These are phyloP conservation scores for Kwoniella sp. DNA, from an alignment of 768 basidiomycete species.

Conservation along the genomic window DNA sequence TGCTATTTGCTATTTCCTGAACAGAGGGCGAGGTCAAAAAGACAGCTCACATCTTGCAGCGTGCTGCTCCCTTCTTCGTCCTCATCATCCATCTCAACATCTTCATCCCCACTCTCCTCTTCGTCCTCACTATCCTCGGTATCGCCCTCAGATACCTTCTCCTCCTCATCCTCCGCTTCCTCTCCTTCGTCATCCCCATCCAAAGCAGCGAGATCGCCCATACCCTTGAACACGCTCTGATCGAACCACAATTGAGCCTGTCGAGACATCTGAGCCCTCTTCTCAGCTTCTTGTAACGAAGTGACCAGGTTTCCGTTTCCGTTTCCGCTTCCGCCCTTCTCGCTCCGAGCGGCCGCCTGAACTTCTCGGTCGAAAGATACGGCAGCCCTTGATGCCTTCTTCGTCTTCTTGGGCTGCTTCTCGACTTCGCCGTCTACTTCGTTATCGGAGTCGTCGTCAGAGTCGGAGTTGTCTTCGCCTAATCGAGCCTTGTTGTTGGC, in stretches of 20 bases:
- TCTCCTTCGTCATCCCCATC: constrained; percentile 59
- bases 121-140: constrained; percentile 47
- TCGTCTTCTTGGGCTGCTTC: constrained; percentile 39
- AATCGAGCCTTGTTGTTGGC: constrained; percentile 45
- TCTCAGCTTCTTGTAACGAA: constrained; percentile 57
- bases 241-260: constrained; percentile 90
- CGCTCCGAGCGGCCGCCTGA: constrained; percentile 9
- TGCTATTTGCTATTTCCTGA: background rate
- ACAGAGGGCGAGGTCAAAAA: background rate
- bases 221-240: constrained; percentile 80
- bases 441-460: constrained; percentile 60
- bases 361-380: constrained; percentile 23
- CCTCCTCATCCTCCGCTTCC: constrained; percentile 58
- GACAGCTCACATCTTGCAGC: constrained; percentile 33
- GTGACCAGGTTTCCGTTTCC: constrained; percentile 61
- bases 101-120: constrained; percentile 41
- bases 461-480: constrained; percentile 43
- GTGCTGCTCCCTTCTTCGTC: constrained; percentile 25
- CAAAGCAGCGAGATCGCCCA: constrained; percentile 59
- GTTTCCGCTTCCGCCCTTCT: constrained; percentile 18
- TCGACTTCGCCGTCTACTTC: constrained; percentile 42
- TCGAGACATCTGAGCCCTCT: constrained; percentile 55
- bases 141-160: constrained; percentile 49
- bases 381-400: constrained; percentile 24
- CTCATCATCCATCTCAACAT: constrained; percentile 49